A percentile compares a stretch with the other conserved stretches of the same genome.
These are phyloP conservation scores for Amanita pseudoporphyria DNA, from an alignment of 768 basidiomycete genomes.

Conservation along the genomic window DNA sequence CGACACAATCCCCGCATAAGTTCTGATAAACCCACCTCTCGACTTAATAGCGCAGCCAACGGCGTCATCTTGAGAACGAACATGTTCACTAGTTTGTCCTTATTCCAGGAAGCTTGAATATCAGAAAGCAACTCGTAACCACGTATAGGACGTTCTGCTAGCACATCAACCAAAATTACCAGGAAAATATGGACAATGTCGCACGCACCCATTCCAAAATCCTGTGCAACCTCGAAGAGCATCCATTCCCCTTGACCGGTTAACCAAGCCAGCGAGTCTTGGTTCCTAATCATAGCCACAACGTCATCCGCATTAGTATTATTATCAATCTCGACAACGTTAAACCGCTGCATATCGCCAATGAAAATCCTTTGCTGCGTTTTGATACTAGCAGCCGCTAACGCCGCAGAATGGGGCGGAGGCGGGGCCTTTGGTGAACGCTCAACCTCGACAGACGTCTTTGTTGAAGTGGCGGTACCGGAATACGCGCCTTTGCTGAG, in stretches of 20 bases:
- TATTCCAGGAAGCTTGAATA: constrained; percentile 82
- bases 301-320: constrained; percentile 68
- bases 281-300: constrained; percentile 49
- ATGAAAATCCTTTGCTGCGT: constrained; percentile 71
- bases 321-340: constrained; percentile 61
- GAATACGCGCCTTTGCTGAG: neutral
- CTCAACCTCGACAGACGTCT: constrained; percentile 18
- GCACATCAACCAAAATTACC: neutral
- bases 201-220: constrained; percentile 85
- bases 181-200: constrained; percentile 11
- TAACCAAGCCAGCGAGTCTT: constrained; percentile 56
- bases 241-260: constrained; percentile 69
- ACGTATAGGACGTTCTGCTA: constrained; percentile 78
- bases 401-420: constrained; percentile 16
- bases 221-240: constrained; percentile 82
- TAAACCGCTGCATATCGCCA: constrained; percentile 65
- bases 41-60: constrained; percentile 48
- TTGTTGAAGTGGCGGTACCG: neutral
- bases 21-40: constrained; percentile 37
- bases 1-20: neutral
- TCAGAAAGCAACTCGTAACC: constrained; percentile 78
- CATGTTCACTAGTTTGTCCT: constrained; percentile 67
- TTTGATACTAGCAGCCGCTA: constrained; percentile 16
- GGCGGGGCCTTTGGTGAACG: constrained; percentile 12
- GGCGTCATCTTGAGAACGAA: constrained; percentile 74